Evolutionary conservation across 768 basidiomycete genomes (phyloP), one percentile per base, ranked within the genome.

Genomic region (Amanita exitialis): DNA sequence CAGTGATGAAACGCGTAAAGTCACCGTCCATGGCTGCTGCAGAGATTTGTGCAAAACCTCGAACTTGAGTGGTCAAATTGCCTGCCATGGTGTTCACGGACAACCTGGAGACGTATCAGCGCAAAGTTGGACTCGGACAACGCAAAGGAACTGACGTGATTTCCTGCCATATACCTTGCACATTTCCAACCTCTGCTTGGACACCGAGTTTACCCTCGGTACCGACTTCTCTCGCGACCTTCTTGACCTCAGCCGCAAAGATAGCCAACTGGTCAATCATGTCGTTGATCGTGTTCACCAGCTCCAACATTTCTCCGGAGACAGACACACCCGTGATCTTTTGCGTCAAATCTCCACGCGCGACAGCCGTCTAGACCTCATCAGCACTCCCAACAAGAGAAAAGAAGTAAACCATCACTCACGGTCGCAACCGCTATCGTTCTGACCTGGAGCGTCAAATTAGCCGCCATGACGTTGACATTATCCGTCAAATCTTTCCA

Each of bases 11-110:
- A 15, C 93, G 82, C 20, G 92, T 95, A 68, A 97, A 97, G 68
- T 98, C 96, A 54, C 96, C 95, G 61, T 97, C 96, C 76, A 94
- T 97, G 12, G 96, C 96, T 0, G 96, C 95, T 0, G 94, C 95
- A 1, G 91, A 94, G 59, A 98, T 98, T 66, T 98, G 96, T 1
- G 94, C 96, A 61, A 99, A 99, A 4, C 95, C 96, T 66, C 96
- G 86, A 44, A 99, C 96, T 82, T 95, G 92, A 0, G 92, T 93
- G n/a, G 92, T 94, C 70, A 94, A 73, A 64, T 93, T 94, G 35
- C 84, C 83, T 3, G 91, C 95, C 95, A 99, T 97, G 9, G 90
- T 95, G 65, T 98, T 99, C 56, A 98, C 95, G 49, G 93, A 93
- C 60, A 91, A 78, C 13, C 92, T 94, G 57, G 44, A 41, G 16